Conservation (phyloP, 129 eudicot species). For the Flaveria trinervia region DNA sequence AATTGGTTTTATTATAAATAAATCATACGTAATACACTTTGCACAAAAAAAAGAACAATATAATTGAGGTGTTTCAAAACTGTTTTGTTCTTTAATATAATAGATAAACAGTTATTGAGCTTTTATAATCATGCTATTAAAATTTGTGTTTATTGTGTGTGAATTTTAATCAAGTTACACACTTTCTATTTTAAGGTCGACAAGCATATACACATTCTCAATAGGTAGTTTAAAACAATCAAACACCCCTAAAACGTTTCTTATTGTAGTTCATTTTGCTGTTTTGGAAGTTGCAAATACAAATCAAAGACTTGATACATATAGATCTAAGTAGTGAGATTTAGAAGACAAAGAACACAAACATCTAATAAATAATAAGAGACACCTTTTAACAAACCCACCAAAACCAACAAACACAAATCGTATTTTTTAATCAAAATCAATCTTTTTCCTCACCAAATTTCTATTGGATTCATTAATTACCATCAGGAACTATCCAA, state of each 20-base stretch:
- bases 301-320: not conserved
- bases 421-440: constrained; percentile 12
- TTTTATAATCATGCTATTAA: not conserved
- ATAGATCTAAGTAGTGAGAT: not conserved
- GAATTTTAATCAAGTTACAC: not conserved
- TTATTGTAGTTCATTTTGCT: too few species aligned
- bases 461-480: constrained; percentile 29
- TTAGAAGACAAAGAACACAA: not conserved
- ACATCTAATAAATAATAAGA: not conserved
- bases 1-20: not conserved
- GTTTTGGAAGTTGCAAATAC: not conserved
- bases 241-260: too few species aligned
- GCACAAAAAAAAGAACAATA: not conserved
- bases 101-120: not conserved
- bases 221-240: too few species aligned
- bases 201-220: too few species aligned
- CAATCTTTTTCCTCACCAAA: constrained; percentile 28
- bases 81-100: not conserved
- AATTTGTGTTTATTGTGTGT: not conserved
- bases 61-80: not conserved
- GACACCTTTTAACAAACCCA: constrained; percentile 13
- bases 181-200: too few species aligned
- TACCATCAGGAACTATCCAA: constrained; percentile 33
- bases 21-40: not conserved
- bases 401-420: constrained; percentile 26